Percentiles rank a stretch among this genome's conserved stretches.
Evolutionary conservation across 306 rosid species (phyloP).

Genomic region (Medicago truncatula): DNA sequence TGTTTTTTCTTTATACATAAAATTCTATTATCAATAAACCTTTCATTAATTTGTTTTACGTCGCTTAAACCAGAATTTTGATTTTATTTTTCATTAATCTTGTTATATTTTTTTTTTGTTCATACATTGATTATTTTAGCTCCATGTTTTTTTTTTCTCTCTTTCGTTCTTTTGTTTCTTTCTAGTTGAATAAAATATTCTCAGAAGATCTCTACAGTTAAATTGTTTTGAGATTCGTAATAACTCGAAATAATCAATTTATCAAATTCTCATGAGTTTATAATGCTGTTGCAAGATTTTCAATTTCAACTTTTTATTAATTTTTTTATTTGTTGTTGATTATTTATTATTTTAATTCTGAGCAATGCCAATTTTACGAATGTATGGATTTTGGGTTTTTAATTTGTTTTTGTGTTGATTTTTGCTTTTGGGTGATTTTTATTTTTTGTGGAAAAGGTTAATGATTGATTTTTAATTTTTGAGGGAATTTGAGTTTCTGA

Average conservation of each 20-base stretch:
- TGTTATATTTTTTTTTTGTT: conserved; percentile 13
- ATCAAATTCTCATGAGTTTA: conserved; percentile 16
- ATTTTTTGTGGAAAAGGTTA: conserved; percentile 48
- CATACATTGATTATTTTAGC: conserved; percentile 47
- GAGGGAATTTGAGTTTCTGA: conserved; percentile 43
- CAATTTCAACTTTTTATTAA: conserved; percentile 38
- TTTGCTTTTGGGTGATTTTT: conserved; percentile 10
- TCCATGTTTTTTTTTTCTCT: neutral
- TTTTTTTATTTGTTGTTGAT: neutral
- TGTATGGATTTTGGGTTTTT: neutral
- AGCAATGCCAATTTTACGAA: conserved; percentile 29
- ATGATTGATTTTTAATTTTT: conserved; percentile 50
- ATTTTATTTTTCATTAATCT: neutral
- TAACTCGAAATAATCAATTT: conserved; percentile 35
- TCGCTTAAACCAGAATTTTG: conserved; percentile 17
- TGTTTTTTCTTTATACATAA: neutral
- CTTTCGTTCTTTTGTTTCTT: neutral
- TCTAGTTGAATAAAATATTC: conserved; percentile 7
- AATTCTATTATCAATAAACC: neutral
- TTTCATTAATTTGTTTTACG: neutral
- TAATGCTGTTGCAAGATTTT: conserved; percentile 50
- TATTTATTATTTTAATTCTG: conserved; percentile 30
- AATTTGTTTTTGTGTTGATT: neutral
- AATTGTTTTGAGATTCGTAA: conserved; percentile 25
- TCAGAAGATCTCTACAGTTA: conserved; percentile 36